A percentile compares a stretch with the other conserved stretches of the same genome.
These are phyloP conservation scores for Tetracladium maxilliforme DNA, from an alignment of 2,329 filamentous ascomycete genomes.

Conservation along the genomic window DNA sequence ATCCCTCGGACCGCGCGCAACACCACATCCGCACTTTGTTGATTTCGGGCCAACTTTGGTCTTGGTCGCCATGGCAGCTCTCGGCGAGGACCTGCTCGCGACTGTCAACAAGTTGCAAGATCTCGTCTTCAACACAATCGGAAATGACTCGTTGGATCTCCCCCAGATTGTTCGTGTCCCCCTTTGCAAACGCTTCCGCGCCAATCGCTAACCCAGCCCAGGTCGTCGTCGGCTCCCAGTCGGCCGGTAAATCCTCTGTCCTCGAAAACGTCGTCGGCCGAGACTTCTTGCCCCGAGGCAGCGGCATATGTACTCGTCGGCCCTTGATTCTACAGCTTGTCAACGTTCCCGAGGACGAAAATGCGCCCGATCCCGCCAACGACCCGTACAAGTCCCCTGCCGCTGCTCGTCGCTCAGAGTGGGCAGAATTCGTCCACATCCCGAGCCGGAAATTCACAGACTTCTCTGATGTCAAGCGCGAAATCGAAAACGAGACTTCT, in stretches of 20 bases:
- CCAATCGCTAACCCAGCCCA: constrained; percentile 23
- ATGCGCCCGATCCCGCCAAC: constrained; percentile 51
- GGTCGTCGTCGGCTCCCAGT: constrained; percentile 98
- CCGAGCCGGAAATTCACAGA: constrained; percentile 80
- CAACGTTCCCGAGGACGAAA: constrained; percentile 71
- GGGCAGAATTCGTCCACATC: constrained; percentile 95
- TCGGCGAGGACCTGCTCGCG: constrained; percentile 87
- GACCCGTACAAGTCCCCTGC: constrained; percentile 66
- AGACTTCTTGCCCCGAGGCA: constrained; percentile 92
- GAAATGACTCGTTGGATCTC: constrained; percentile 92
- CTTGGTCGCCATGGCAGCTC: constrained; percentile 84
- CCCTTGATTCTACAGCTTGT: constrained; percentile 96
- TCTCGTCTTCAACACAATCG: constrained; percentile 98
- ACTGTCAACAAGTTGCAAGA: constrained; percentile 98
- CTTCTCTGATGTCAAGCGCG: constrained; percentile 83
- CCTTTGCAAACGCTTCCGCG: constrained; percentile 7
- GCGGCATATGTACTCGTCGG: constrained; percentile 87
- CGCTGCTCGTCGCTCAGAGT: constrained; percentile 51
- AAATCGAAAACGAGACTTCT: constrained; percentile 94
- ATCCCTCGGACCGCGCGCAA: too few relatives aligned
- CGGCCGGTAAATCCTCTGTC: constrained; percentile 94
- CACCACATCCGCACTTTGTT: too few relatives aligned
- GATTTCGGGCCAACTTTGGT: too few relatives aligned
- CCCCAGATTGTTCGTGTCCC: constrained; percentile 76
- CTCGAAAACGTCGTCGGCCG: constrained; percentile 97